phyloP scores from a whole-genome alignment of 2,329 filamentous ascomycete genomes.

The Colletotrichum musae region DNA sequence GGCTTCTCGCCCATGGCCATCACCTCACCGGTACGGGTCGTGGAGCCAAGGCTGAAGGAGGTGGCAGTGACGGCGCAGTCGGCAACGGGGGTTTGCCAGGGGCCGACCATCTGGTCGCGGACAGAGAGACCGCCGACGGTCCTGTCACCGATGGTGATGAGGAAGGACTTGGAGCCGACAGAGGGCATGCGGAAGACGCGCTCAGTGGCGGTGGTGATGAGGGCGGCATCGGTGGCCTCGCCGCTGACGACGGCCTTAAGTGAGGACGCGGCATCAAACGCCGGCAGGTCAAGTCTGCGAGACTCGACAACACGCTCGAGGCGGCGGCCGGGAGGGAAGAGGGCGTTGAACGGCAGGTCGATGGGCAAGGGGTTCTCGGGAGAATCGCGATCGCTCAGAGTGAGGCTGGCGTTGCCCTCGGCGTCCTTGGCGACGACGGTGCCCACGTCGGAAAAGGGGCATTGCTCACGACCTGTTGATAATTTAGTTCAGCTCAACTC shows the following conservation, averaged over 20 bases:
- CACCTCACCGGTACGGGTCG: constrained; percentile 87
- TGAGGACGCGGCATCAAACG: constrained; percentile 78
- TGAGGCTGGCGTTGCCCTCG: constrained; percentile 77
- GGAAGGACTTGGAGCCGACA: constrained; percentile 96
- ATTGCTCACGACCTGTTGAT: constrained; percentile 81
- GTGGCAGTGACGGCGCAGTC: constrained; percentile 95
- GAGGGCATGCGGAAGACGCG: constrained; percentile 87
- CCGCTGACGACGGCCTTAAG: constrained; percentile 76
- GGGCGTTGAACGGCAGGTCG: constrained; percentile 87
- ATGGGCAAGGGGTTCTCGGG: constrained; percentile 83
- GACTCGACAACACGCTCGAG: constrained; percentile 82
- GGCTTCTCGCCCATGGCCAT: constrained; percentile 98
- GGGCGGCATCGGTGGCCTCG: constrained; percentile 65
- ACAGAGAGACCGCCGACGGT: constrained; percentile 91
- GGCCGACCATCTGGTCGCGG: constrained; percentile 95
- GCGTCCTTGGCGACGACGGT: constrained; percentile 76
- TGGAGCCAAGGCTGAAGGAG: constrained; percentile 76
- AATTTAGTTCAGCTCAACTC: constrained; percentile 23
- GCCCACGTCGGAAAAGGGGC: constrained; percentile 93
- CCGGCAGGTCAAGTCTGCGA: constrained; percentile 75
- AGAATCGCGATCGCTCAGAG: constrained; percentile 86
- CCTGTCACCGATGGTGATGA: constrained; percentile 96
- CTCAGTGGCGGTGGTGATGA: constrained; percentile 77
- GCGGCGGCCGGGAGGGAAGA: constrained; percentile 91
- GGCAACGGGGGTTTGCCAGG: constrained; percentile 94